These are phyloP conservation scores for Colletotrichum tamarilloi DNA, from an alignment of 2,329 filamentous ascomycete species.

Conservation along the genomic window DNA sequence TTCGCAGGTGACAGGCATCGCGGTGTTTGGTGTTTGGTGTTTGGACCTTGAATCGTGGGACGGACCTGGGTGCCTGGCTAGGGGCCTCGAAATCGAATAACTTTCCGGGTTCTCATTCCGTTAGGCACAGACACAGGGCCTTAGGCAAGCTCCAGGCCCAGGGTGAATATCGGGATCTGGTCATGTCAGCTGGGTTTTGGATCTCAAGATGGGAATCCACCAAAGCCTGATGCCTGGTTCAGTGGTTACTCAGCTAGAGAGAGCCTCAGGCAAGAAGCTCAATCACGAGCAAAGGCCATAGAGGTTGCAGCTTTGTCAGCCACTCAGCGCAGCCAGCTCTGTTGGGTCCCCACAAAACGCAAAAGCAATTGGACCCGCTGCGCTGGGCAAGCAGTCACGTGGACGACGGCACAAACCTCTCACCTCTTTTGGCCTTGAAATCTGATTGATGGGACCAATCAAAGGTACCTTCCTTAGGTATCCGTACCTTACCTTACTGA, in stretches of 20 bases:
- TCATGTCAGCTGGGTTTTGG: not conserved
- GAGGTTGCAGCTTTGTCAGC: not conserved
- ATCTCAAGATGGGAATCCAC: not conserved
- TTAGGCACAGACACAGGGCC: not conserved
- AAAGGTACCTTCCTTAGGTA: too few species aligned
- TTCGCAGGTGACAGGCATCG: not conserved
- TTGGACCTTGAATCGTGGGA: slow-evolving; percentile 4
- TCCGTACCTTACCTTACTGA: too few species aligned
- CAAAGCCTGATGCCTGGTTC: not conserved
- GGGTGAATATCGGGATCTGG: not conserved
- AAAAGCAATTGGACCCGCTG: not conserved
- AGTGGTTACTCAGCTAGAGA: not conserved
- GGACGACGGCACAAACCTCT: slow-evolving; percentile 6
- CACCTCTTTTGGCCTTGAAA: slow-evolving; percentile 20
- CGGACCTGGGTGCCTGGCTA: not conserved
- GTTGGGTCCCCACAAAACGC: not conserved
- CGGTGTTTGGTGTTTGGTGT: not conserved
- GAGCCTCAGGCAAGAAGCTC: not conserved
- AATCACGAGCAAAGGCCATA: not conserved
- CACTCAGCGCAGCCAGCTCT: not conserved
- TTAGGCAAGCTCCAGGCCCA: not conserved
- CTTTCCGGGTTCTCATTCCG: not conserved
- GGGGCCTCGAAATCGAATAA: not conserved
- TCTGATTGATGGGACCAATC: slow-evolving; percentile 22
- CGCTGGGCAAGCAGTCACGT: slow-evolving; percentile 26